phyloP scores from a whole-genome alignment of 352 stramenopile species.

The Ophiocytium majus region DNA sequence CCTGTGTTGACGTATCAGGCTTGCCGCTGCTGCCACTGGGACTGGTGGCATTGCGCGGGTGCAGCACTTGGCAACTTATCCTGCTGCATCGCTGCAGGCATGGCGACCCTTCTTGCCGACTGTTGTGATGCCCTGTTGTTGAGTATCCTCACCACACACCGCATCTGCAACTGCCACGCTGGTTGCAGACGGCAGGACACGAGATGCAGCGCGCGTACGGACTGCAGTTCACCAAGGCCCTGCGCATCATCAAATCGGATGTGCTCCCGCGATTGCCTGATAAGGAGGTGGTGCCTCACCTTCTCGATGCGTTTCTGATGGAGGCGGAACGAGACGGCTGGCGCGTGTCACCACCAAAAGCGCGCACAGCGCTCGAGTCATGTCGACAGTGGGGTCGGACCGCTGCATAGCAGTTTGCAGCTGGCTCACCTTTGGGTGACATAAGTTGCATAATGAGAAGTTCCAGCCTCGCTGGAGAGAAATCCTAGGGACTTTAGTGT shows the following conservation, averaged over 20 bases:
- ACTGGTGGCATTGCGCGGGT: neutral
- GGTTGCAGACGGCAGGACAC: neutral
- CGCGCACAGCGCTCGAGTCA: neutral
- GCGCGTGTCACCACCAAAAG: neutral
- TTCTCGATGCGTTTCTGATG: conserved; percentile 14
- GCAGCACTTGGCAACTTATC: neutral
- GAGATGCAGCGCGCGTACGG: conserved; percentile 1
- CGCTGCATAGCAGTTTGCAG: too few species aligned
- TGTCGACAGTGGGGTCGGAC: neutral
- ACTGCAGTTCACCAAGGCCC: conserved; percentile 7
- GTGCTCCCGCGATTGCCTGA: neutral
- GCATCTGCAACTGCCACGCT: neutral
- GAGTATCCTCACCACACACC: neutral
- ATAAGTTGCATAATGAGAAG: too few species aligned
- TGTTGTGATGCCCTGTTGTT: neutral
- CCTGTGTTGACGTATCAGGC: too few species aligned
- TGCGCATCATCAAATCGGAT: neutral
- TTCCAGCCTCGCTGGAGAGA: too few species aligned
- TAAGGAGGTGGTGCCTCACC: conserved; percentile 7
- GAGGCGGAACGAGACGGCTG: neutral
- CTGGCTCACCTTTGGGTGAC: too few species aligned
- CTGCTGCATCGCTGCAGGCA: neutral
- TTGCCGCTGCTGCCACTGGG: too few species aligned
- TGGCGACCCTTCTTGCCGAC: neutral
- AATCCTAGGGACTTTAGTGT: too few species aligned